Evolutionary conservation across 768 basidiomycete species (phyloP), one percentile per base, ranked within the genome.

Genomic region (Leccinum barrowsii): DNA sequence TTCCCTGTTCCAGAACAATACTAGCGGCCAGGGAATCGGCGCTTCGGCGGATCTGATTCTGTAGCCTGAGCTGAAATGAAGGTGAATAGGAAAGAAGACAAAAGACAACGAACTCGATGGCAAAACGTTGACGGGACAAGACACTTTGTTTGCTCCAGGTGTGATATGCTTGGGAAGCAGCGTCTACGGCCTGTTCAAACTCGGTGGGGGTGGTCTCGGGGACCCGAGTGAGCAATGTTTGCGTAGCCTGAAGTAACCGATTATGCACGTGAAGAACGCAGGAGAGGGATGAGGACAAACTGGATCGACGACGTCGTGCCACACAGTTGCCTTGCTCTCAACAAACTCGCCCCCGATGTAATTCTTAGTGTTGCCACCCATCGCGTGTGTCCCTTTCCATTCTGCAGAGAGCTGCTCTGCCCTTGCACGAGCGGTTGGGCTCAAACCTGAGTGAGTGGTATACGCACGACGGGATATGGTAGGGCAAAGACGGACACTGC

Each of bases 1-100:
- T 98, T 15, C 96, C 96, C 74, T 98, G 96, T 71, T 98, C 95
- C 21, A 98, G 76, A 24, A 95, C 93, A 56, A 98, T 98, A 65
- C 88, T 93, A 46, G 78, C 80, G 1, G 94, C 95, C 55, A 99
- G 81, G 52, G 87, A 88, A 65, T 93, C 92, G 7, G 87, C 82
- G 70, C 98, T 86, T 70, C 91, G 79, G 48, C 94, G 87, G 57
- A 99, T 85, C 28, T 92, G 81, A 58, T 86, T 82, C 69, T 98
- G 96, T 30, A 98, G 81, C 64, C 95, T 98, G 47, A 22, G 5
- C 7, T 19, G 13, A n/a, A 3, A 55, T 50, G 55, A 56, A 26
- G 56, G 37, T 65, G 12, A 56, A 56, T 49, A 26, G 12, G 7
- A 48, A 19, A 53, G 35, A 22, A 54, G 48, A 60, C 17, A 44